Base-by-base conservation (phyloP, 1,284 basidiomycete genomes). In the Entoloma clypeatum region DNA sequence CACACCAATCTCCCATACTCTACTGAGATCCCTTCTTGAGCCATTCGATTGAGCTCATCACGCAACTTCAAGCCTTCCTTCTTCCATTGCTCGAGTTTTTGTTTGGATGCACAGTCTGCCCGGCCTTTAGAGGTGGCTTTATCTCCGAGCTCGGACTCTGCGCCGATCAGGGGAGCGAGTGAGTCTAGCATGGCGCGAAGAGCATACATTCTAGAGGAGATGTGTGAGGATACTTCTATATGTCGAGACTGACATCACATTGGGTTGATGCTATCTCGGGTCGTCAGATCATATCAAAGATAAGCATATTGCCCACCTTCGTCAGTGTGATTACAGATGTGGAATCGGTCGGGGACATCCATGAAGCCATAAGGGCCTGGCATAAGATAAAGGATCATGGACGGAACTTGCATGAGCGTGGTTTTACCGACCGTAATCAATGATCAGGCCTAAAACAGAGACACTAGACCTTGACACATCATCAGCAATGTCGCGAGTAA, bases 281-380 rank as follows among this genome's bases (percentile, higher is more conserved):
- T n/a, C n/a, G n/a, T n/a, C n/a, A n/a, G n/a, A n/a, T n/a, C n/a
- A n/a, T n/a, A n/a, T n/a, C n/a, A n/a, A n/a, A 77, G 77, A 69
- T 93, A 98, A 2, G 86, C 74, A 58, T 98, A 99, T 29, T 93
- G 73, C 0, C 93, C 93, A 40, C 75, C 73, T 21, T 81, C 78
- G 57, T 99, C 95, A 1, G 83, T 83, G 59, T 97, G 93, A 57
- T 98, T 98, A 71, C 94, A 97, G 44, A 97, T 88, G 55, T 95
- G 92, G 39, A 75, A 69, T 0, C 79, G 61, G 56, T 96, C 85
- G 52, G 83, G 94, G 3, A 90, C 77, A 54, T 93, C 91, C 93
- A 97, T 97, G 65, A 96, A 97, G 0, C 92, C 92, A 55, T 89
- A 98, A 34, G 93, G 92, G 11, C 87, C 81, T 81, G n/a, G n/a